Evolutionary conservation across 192 early-diverging fungal species (phyloP), one percentile per base, ranked within the genome.

Genomic region (Phycomyces nitens): DNA sequence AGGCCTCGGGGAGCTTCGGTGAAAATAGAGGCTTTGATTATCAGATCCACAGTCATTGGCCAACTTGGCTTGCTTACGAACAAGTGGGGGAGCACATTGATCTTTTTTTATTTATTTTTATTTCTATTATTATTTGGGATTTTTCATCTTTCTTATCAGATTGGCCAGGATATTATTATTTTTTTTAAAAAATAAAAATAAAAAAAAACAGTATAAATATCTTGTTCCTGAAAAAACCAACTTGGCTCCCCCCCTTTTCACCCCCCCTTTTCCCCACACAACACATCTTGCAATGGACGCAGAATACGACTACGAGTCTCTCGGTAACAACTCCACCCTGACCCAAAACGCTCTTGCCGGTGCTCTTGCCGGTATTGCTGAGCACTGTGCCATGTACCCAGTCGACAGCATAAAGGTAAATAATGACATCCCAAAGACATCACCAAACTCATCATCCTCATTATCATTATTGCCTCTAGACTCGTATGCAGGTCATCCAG

Each of bases 311-410:
- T 98, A 98, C 74, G 96, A 98, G 75, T 77, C 89, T 55, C 81
- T 98, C 44, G 91, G 92, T 12, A 78, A 77, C 16, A 90, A 86
- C n/a, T 84, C 93, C 9, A 81, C 84, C 1, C 74, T 95, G 29
- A 74, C 82, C 49, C 85, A 90, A 56, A 90, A 96, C 68, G 77
- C 94, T 72, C 78, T 91, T 51, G 96, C 94, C 0, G 96, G 96
- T n/a, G 94, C 96, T 4, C 79, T 94, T 12, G 96, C 96, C 18
- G 96, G 96, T 59, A 96, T 98, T 67, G 91, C 91, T 58, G 96
- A 98, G 76, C 96, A 98, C 70, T 86, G 90, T 29, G 81, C 96
- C 56, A 96, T 94, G 88, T 96, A 92, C 72, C 96, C 94, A 2
- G 81, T 96, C 27, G 96, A 98, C 75, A 84, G 84, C 62, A 86